Evolutionary conservation across 495 filamentous ascomycete species (phyloP).

Genomic region (Podospora tetraspora): DNA sequence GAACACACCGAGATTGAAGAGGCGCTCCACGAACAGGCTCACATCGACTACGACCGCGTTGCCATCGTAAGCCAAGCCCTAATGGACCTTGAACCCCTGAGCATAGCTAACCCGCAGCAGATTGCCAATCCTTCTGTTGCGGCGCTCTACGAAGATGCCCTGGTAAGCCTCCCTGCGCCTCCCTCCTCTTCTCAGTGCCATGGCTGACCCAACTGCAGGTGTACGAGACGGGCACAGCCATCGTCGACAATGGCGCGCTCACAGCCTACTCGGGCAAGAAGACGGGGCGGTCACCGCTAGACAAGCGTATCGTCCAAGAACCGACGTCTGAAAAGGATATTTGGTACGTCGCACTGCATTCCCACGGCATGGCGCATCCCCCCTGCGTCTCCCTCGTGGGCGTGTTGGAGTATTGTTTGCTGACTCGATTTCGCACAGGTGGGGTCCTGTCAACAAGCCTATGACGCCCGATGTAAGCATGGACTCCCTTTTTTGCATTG

Average conservation of each 20-base stretch:
- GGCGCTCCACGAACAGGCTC: conserved; percentile 94
- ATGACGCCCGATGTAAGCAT: conserved; percentile 91
- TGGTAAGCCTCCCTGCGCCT: conserved; percentile 45
- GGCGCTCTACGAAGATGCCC: conserved; percentile 96
- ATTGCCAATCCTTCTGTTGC: conserved; percentile 86
- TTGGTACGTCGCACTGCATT: conserved; percentile 67
- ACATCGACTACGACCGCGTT: conserved; percentile 99
- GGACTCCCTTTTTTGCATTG: conserved; percentile 2
- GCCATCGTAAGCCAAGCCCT: conserved; percentile 62
- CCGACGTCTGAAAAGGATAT: conserved; percentile 80
- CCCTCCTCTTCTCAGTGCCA: not conserved
- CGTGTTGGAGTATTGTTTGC: not conserved
- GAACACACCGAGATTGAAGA: conserved; percentile 95
- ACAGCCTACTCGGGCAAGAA: conserved; percentile 97
- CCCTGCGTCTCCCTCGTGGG: too few species aligned
- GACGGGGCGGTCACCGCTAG: conserved; percentile 91
- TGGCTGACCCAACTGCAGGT: conserved; percentile 34
- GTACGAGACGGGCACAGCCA: conserved; percentile 95
- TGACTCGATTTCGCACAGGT: conserved; percentile 30
- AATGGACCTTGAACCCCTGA: conserved; percentile 7
- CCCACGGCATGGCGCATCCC: not conserved
- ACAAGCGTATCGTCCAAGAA: conserved; percentile 97
- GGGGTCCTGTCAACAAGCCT: conserved; percentile 91
- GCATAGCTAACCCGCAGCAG: conserved; percentile 39
- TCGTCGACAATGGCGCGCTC: conserved; percentile 89